Evolutionary conservation across 208 protist genomes (phyloP), one percentile per base, ranked within the genome.

Genomic region (Eutreptiella sp.): DNA sequence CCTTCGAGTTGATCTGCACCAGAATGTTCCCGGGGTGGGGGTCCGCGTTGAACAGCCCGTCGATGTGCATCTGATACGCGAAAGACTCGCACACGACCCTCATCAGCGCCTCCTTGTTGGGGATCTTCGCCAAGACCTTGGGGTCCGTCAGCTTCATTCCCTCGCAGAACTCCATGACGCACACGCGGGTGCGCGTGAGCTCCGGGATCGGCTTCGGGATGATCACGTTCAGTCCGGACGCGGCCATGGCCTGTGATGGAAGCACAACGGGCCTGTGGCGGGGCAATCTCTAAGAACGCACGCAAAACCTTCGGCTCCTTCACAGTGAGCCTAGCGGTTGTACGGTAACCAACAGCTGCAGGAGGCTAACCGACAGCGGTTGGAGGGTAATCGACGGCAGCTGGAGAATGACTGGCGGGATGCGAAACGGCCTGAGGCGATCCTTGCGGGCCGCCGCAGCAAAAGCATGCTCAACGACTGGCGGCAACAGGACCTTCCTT

Each of bases 81-180:
- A 42, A 63, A 4, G 57, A 39, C 31, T 63, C 32, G 34, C 57
- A 63, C 4, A 63, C 38, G 57, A 39, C 33, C 4, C 32, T 14
- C 3, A 63, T 5, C 4, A 63, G 42, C 4, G 57, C 5, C 31
- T 14, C 24, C 1, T 34, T 26, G 29, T 63, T 45, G 21, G 53
- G 26, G 28, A 19, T 34, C 36, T 38, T 27, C 4, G 27, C 27
- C 4, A 63, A 31, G 9, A 9, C 11, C 3, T 32, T 45, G 4
- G 19, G 1, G 46, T 63, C 57, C 4, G 57, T 63, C n/a, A 63
- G 29, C 38, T 63, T 63, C 33, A 63, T 53, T 1, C 57, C 57
- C 5, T 63, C 31, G 5, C n/a, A 9, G 26, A 27, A 63, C 16
- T 53, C 42, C 57, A 53, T 53, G 4, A 36, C 27, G 14, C 47